Evolutionary conservation across 2,329 filamentous ascomycete species (phyloP).

Genomic region (Fusarium sp.): DNA sequence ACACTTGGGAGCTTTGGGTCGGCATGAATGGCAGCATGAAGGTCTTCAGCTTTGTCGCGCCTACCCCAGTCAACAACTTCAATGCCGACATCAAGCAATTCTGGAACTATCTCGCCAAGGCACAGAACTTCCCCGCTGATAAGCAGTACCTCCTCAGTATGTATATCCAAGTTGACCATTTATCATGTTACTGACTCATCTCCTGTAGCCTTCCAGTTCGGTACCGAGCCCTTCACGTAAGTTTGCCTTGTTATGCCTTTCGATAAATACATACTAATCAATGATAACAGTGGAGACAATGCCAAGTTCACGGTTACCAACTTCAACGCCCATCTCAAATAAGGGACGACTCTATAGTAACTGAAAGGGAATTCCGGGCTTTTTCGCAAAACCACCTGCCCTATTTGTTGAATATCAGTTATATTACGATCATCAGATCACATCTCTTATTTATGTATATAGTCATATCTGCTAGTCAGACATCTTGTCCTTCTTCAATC

Average conservation of each 20-base stretch:
- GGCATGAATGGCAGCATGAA: conserved; percentile 23
- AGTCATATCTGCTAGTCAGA: neutral
- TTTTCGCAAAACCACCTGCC: neutral
- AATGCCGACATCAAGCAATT: conserved; percentile 25
- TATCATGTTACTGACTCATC: neutral
- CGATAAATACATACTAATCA: neutral
- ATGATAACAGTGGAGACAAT: neutral
- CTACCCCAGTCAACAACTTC: conserved; percentile 12
- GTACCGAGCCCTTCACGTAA: conserved; percentile 17
- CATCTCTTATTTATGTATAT: neutral
- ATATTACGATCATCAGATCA: neutral
- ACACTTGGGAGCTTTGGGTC: conserved; percentile 13
- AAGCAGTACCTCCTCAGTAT: conserved; percentile 21
- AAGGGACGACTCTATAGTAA: neutral
- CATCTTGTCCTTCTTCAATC: neutral
- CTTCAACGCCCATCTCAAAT: conserved; percentile 13
- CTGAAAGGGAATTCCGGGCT: fast-evolving
- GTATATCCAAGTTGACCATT: neutral
- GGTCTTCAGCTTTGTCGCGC: conserved; percentile 19
- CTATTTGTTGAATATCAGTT: neutral
- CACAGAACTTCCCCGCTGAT: conserved; percentile 1
- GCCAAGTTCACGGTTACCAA: conserved; percentile 12
- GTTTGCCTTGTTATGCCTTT: neutral
- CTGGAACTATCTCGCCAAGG: conserved; percentile 8
- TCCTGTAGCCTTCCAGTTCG: conserved; percentile 10